Evolutionary conservation across 1,284 basidiomycete genomes (phyloP), one percentile per base, ranked within the genome.

Genomic region (Cryptococcus sp.): DNA sequence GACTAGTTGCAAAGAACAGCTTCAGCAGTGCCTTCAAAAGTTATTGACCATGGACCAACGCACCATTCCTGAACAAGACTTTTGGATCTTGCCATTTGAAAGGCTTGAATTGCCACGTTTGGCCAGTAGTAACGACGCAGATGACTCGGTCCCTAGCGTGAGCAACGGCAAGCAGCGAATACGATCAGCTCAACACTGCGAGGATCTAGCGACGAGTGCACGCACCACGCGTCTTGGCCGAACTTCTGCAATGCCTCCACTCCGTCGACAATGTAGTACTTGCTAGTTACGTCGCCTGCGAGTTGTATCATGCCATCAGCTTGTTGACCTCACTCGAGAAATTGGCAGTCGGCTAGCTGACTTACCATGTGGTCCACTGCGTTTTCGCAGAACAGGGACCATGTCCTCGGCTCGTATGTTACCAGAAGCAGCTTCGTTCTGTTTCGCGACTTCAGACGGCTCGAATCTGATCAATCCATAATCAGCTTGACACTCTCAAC

Each of bases 1-100:
- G 29, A 96, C 93, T 94, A 68, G 23, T 51, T 52, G 40, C 46
- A 5, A n/a, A 8, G 11, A 44, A 2, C 13, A 22, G n/a, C n/a
- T 8, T 44, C 41, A 44, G 41, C 41, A 15, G 13, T n/a, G 6
- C 13, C 4, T 13, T 13, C 40, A n/a, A 43, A 52, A 43, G 53
- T 57, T 26, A 57, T 41, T 10, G 34, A 43, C 48, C 65, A 53
- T 20, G 50, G 46, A 19, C 23, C 16, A n/a, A 78, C 84, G 57
- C 63, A 94, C 93, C 92, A 73, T 98, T 88, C 73, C 94, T 89
- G 80, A 98, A 98, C 26, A 98, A 79, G 54, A 89, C 85, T 61
- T 87, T 86, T 1, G 95, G 94, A 67, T 98, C 93, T 51, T 83
- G 87, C 94, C 94, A 98, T 74, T 93, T 93, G 80, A 98, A 99